phyloP scores from a whole-genome alignment of 2,329 filamentous ascomycete genomes.

The Nannizziopsis arthrosporioides region DNA sequence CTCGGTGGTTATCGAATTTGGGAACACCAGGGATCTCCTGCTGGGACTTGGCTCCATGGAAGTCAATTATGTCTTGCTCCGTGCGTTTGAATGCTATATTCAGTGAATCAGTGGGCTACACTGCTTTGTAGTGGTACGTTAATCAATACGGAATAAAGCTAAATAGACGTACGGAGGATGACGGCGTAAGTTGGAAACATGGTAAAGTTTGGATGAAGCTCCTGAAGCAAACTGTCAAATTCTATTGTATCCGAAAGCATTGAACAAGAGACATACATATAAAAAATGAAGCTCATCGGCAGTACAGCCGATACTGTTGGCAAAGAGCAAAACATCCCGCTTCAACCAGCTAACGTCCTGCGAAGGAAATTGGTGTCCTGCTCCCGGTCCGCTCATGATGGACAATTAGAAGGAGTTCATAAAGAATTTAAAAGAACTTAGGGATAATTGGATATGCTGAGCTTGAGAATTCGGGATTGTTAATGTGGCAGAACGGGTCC shows the following conservation, averaged over 20 bases:
- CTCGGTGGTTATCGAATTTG: slow-evolving; percentile 59
- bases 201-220: slow-evolving; percentile 74
- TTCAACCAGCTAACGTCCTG: slow-evolving; percentile 72
- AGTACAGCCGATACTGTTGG: slow-evolving; percentile 73
- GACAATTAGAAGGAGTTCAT: not conserved
- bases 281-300: slow-evolving; percentile 86
- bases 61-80: slow-evolving; percentile 67
- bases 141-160: not conserved
- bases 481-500: not conserved
- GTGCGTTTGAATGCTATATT: slow-evolving; percentile 60
- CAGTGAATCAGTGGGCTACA: slow-evolving; percentile 26
- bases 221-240: slow-evolving; percentile 39
- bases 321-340: slow-evolving; percentile 80
- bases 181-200: slow-evolving; percentile 84
- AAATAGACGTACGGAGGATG: slow-evolving; percentile 53
- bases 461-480: not conserved
- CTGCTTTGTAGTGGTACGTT: not conserved
- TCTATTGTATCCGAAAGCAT: not conserved
- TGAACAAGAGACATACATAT: slow-evolving; percentile 52
- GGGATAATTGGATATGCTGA: not conserved
- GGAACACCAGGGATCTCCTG: slow-evolving; percentile 63
- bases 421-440: not conserved
- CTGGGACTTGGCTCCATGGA: slow-evolving; percentile 59
- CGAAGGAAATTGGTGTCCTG: slow-evolving; percentile 67
- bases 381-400: slow-evolving; percentile 42